These are phyloP conservation scores for Rhypophila decipiens DNA, from an alignment of 495 filamentous ascomycete genomes.

Conservation along the genomic window DNA sequence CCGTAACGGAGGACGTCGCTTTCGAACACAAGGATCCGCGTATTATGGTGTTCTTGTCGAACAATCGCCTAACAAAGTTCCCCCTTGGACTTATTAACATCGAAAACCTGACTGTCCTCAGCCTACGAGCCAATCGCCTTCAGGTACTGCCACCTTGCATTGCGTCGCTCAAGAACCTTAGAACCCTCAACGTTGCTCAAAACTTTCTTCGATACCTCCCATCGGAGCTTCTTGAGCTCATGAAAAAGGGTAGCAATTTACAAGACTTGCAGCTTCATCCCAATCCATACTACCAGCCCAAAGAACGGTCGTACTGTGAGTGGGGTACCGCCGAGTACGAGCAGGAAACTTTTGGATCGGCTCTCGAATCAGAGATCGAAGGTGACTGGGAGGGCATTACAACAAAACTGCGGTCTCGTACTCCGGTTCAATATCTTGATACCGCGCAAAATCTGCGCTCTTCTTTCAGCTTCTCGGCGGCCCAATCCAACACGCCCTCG, in stretches of 20 bases:
- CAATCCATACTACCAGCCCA: constrained; percentile 41
- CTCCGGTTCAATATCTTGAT: constrained; percentile 19
- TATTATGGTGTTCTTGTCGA: constrained; percentile 58
- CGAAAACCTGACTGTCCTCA: constrained; percentile 58
- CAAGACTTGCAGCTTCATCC: constrained; percentile 33
- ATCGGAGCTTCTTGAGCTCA: constrained; percentile 58
- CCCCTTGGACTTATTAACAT: constrained; percentile 50
- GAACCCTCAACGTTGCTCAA: constrained; percentile 62
- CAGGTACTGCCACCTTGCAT: constrained; percentile 59
- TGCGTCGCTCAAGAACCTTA: constrained; percentile 53
- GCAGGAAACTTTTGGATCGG: constrained; percentile 3
- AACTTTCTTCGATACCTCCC: constrained; percentile 66
- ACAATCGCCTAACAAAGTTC: constrained; percentile 49
- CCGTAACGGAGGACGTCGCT: constrained; percentile 29
- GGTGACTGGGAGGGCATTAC: constrained; percentile 8
- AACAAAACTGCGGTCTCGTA: constrained; percentile 14
- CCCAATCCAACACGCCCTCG: background rate
- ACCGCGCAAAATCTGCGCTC: constrained; percentile 4
- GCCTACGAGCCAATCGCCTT: constrained; percentile 64
- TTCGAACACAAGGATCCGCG: constrained; percentile 41
- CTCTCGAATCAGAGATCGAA: background rate
- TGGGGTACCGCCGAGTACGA: constrained; percentile 7
- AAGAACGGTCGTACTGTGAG: background rate
- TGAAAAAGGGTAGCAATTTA: constrained; percentile 37
- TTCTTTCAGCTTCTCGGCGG: constrained; percentile 11